Evolutionary conservation across 768 basidiomycete genomes (phyloP).

Genomic region (Mycena filopes): DNA sequence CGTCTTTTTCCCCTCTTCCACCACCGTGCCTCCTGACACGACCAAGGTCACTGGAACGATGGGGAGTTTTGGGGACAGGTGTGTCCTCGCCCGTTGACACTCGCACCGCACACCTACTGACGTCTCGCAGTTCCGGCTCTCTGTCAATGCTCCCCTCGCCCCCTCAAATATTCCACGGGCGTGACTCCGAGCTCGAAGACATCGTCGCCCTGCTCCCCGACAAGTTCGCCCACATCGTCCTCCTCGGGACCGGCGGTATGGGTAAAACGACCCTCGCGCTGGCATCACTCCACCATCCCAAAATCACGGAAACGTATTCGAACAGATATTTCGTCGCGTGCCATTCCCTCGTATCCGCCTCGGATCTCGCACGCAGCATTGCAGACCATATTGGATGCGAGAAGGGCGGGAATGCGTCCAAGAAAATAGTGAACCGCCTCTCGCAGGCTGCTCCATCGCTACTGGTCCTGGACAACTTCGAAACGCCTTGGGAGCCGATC

Average conservation of each 20-base stretch:
- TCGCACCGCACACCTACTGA: no score
- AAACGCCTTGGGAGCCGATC: slow-evolving; percentile 18
- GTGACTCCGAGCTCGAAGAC: slow-evolving; percentile 3
- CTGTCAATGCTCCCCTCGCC: not conserved
- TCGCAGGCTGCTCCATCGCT: not conserved
- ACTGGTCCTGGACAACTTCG: slow-evolving; percentile 17
- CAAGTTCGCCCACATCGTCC: not conserved
- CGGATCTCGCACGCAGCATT: slow-evolving; percentile 6
- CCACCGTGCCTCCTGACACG: not conserved
- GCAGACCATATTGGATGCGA: slow-evolving; percentile 17
- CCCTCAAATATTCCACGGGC: slow-evolving; percentile 8
- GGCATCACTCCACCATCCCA: not conserved
- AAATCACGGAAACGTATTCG: not conserved
- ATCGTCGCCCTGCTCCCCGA: not conserved
- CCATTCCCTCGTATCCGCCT: not conserved
- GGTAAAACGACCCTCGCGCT: slow-evolving; percentile 1
- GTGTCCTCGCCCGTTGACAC: not conserved
- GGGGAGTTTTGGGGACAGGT: not conserved
- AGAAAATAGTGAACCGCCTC: not conserved
- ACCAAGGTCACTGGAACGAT: not conserved
- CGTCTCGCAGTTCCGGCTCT: not conserved
- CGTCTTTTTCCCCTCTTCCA: not conserved
- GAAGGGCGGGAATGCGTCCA: slow-evolving; percentile 2
- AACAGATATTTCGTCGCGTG: slow-evolving; percentile 18
- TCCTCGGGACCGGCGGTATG: slow-evolving; percentile 3